Evolutionary conservation across 179 eudicot species (phyloP).

Genomic region (Pouteria campechiana): DNA sequence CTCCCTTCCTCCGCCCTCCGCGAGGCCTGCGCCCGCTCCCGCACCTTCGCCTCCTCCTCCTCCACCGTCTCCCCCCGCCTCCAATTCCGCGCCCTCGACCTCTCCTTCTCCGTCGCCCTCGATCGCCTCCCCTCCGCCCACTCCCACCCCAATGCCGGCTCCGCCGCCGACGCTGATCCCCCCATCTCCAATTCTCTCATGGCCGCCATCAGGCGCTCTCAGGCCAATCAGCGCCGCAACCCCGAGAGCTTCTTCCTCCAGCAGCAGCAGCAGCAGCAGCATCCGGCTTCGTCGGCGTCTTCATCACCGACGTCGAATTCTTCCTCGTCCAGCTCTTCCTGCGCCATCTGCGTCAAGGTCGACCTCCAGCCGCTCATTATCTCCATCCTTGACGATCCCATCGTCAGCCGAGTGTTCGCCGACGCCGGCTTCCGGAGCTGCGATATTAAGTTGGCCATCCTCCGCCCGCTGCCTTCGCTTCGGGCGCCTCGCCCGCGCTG

Average conservation of each 20-base stretch:
- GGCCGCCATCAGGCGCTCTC: slow-evolving; percentile 90
- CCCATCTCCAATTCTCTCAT: slow-evolving; percentile 80
- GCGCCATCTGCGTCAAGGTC: too few relatives aligned
- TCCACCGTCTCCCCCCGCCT: slow-evolving; percentile 72
- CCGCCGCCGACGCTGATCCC: slow-evolving; percentile 30
- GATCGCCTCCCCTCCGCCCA: slow-evolving; percentile 51
- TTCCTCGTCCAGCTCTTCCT: slow-evolving; percentile 20
- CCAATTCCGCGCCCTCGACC: slow-evolving; percentile 70
- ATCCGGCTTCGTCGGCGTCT: too few relatives aligned
- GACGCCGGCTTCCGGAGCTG: slow-evolving; percentile 78
- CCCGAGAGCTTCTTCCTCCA: slow-evolving; percentile 67
- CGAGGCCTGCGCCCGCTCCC: slow-evolving; percentile 63
- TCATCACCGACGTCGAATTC: too few relatives aligned
- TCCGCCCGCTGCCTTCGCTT: slow-evolving; percentile 41
- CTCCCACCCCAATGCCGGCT: slow-evolving; percentile 25
- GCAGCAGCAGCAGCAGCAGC: slow-evolving; percentile 26
- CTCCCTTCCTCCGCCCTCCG: slow-evolving; percentile 57
- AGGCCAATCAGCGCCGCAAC: slow-evolving; percentile 84
- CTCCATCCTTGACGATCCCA: slow-evolving; percentile 90
- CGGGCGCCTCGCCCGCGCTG: slow-evolving; percentile 26
- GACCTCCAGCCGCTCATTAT: slow-evolving; percentile 66
- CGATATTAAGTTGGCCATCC: slow-evolving; percentile 53
- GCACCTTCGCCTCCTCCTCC: slow-evolving; percentile 42
- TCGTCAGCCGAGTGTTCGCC: slow-evolving; percentile 70
- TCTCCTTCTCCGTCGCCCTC: slow-evolving; percentile 63